Base-by-base conservation (phyloP, 495 filamentous ascomycete species). In the Penicillium cinerascens region DNA sequence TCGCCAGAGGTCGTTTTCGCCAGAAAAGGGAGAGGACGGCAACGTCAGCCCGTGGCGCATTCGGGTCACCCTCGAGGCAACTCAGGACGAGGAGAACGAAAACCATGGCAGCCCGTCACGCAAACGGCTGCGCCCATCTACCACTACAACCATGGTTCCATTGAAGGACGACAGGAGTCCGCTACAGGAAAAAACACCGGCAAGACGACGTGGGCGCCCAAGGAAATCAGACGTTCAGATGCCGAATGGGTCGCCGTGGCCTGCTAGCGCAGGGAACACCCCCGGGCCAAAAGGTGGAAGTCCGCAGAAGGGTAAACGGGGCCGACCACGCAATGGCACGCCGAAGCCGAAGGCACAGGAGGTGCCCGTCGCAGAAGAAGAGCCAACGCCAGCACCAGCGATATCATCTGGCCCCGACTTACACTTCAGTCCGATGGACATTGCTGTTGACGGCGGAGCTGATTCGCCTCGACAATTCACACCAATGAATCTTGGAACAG, bases 1-100 rank as follows among this genome's bases (percentile, higher is more conserved):
- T 42, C 59, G 54, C 20, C 69, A 69, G 27, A 47, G 60, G 33
- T 67, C 68, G 10, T 43, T 67, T 23, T 76, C 74, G 3, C 74
- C 72, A 11, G 63, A 70, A 10, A 76, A 74, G 22, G 48, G 54
- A 7, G 64, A 65, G 33, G 63, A 76, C 10, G 69, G 69, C 17
- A 68, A 72, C 56, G 56, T 67, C 8, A 81, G 76, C 51, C 81
- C 81, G 38, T 84, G 81, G 81, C 75, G 77, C 51, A 80, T 84
- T 49, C 72, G 78, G 18, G 73, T 84, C 42, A 80, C 80, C 3
- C 71, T 84, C 23, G 76, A 84, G 67, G 81, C 81, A 10, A 79
- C 80, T 50, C 78, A 77, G 46, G 72, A 79, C 27, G 72, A 75
- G 22, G 69, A 71, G 18, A 59, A 60, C 16, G 44, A 59, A 22